phyloP scores from a whole-genome alignment of 805 yeast genomes.

The Dipodascus geniculatus region DNA sequence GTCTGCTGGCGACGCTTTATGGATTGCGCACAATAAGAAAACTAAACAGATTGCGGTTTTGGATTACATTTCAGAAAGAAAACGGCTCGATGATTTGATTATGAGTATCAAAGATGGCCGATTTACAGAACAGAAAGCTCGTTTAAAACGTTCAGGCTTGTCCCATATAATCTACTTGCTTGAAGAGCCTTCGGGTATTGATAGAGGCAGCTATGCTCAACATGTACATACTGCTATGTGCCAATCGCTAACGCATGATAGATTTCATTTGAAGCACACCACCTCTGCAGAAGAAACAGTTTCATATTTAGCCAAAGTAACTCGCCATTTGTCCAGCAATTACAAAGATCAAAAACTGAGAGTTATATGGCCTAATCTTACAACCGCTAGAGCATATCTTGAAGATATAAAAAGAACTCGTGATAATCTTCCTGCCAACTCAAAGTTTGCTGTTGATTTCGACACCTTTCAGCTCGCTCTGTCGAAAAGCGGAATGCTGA shows the following conservation, averaged over 20 bases:
- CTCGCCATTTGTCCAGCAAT: slow-evolving; percentile 31
- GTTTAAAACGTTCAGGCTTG: slow-evolving; percentile 62
- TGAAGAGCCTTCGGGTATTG: slow-evolving; percentile 55
- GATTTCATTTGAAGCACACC: slow-evolving; percentile 59
- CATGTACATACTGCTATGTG: slow-evolving; percentile 70
- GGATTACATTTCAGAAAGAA: slow-evolving; percentile 81
- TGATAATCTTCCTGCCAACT: slow-evolving; percentile 14
- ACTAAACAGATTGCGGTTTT: slow-evolving; percentile 56
- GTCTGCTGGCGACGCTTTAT: slow-evolving; percentile 76
- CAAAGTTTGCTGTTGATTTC: slow-evolving; percentile 32
- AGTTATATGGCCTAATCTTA: slow-evolving; percentile 42
- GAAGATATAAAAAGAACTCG: background rate
- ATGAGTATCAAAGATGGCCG: slow-evolving; percentile 79
- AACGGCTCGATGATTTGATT: slow-evolving; percentile 77
- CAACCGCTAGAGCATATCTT: slow-evolving; percentile 9
- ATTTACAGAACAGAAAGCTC: slow-evolving; percentile 71
- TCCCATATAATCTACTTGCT: slow-evolving; percentile 60
- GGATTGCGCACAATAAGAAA: slow-evolving; percentile 65
- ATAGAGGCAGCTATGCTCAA: slow-evolving; percentile 28
- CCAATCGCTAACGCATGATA: slow-evolving; percentile 50
- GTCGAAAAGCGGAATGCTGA: slow-evolving; percentile 56
- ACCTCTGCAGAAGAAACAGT: slow-evolving; percentile 66
- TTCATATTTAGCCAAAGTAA: slow-evolving; percentile 40
- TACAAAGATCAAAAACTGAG: slow-evolving; percentile 28
- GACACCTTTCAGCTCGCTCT: slow-evolving; percentile 53